phyloP scores from a whole-genome alignment of 805 yeast genomes.

The Monosporozyma aerobia region DNA sequence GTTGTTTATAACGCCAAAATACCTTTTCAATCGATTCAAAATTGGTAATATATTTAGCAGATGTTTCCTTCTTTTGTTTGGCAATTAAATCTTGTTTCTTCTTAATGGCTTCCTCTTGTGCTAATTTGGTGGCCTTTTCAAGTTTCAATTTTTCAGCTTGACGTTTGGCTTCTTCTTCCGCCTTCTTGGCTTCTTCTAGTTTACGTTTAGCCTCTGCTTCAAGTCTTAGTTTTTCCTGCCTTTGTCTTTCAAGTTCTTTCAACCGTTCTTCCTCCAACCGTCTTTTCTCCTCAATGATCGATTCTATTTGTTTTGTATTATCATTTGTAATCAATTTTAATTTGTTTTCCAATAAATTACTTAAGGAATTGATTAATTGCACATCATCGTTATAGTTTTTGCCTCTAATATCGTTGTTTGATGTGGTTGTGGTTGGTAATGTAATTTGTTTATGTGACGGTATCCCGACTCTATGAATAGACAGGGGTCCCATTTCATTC shows the following conservation, averaged over 20 bases:
- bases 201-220: conserved; percentile 9
- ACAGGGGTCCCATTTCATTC: background rate
- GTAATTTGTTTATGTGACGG: background rate
- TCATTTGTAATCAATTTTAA: background rate
- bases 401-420: background rate
- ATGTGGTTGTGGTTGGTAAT: background rate
- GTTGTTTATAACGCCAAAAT: conserved; percentile 41
- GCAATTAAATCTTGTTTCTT: conserved; percentile 14
- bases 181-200: conserved; percentile 11
- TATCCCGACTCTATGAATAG: background rate
- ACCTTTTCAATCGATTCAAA: conserved; percentile 33
- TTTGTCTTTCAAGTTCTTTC: conserved; percentile 7
- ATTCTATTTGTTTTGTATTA: conserved; percentile 1
- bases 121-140: conserved; percentile 19
- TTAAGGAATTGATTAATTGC: background rate
- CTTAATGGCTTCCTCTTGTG: conserved; percentile 18
- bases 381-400: background rate
- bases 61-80: conserved; percentile 11
- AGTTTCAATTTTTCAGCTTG: conserved; percentile 11
- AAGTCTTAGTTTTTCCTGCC: conserved; percentile 3
- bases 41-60: conserved; percentile 19
- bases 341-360: background rate
- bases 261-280: conserved; percentile 12
- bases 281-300: conserved; percentile 5
- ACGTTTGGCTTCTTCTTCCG: conserved; percentile 11